phyloP scores from a whole-genome alignment of 257 asterid species.

The Capsicum chinense region DNA sequence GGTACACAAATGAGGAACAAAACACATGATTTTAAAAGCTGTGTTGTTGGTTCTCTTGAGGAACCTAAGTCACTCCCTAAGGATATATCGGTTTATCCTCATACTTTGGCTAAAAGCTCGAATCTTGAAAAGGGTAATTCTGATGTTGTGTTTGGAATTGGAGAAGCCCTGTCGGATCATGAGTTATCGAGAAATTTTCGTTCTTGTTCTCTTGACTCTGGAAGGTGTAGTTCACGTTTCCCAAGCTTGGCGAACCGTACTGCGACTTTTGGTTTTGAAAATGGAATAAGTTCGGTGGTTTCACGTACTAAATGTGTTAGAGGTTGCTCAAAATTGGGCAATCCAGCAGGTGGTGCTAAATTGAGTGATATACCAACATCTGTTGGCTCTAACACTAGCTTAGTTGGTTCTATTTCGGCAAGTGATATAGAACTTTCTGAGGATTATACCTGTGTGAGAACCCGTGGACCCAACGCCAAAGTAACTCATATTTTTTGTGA shows the following conservation, averaged over 20 bases:
- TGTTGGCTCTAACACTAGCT: slow-evolving; percentile 37
- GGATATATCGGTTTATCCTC: slow-evolving; percentile 54
- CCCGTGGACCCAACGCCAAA: slow-evolving; percentile 85
- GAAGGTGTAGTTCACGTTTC: slow-evolving; percentile 48
- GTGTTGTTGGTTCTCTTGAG: slow-evolving; percentile 44
- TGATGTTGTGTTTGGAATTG: slow-evolving; percentile 71
- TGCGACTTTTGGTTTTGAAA: slow-evolving; percentile 44
- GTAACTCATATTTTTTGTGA: slow-evolving; percentile 91
- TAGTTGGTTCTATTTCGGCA: slow-evolving; percentile 52
- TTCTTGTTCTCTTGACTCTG: slow-evolving; percentile 77
- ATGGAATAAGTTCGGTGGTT: slow-evolving; percentile 36
- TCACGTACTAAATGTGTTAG: slow-evolving; percentile 26
- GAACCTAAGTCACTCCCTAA: slow-evolving; percentile 70
- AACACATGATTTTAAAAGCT: slow-evolving; percentile 44
- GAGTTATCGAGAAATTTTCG: slow-evolving; percentile 40
- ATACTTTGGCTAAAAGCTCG: slow-evolving; percentile 41
- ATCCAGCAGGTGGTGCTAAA: slow-evolving; percentile 37
- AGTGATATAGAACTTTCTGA: slow-evolving; percentile 90
- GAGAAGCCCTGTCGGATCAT: slow-evolving; percentile 49
- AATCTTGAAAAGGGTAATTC: slow-evolving; percentile 49
- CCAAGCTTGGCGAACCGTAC: slow-evolving; percentile 50
- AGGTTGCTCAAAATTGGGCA: slow-evolving; percentile 43
- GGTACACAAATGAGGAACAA: slow-evolving; percentile 62
- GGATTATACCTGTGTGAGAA: slow-evolving; percentile 89
- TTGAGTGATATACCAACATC: slow-evolving; percentile 38